Conservation (phyloP, 208 protist species). For the Trypanosoma congolense region DNA sequence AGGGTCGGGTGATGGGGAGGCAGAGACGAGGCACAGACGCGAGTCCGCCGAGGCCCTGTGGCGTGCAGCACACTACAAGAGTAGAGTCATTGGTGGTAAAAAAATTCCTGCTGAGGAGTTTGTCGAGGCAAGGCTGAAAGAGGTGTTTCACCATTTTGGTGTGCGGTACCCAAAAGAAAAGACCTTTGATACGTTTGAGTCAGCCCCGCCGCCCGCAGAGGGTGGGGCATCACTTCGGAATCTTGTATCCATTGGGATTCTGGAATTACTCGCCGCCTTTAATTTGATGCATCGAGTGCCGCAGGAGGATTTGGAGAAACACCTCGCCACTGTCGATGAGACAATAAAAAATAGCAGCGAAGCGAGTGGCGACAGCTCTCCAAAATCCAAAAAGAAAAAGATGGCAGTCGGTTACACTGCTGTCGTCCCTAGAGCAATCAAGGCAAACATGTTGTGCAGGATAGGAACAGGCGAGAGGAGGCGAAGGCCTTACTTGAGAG, state of each 20-base stretch:
- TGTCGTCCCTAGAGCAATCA: not conserved
- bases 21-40: conserved; percentile 6
- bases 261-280: conserved; percentile 43
- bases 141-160: conserved; percentile 31
- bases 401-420: not conserved
- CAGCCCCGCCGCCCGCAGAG: conserved; percentile 10
- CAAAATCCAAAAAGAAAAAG: not conserved
- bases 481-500: conserved; percentile 1
- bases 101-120: conserved; percentile 44
- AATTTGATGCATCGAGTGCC: conserved; percentile 39
- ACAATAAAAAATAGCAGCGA: conserved; percentile 1
- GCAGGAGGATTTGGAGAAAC: conserved; percentile 8
- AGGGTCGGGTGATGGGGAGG: not conserved
- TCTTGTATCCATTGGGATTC: conserved; percentile 29
- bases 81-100: conserved; percentile 40
- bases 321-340: conserved; percentile 24
- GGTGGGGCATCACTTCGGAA: conserved; percentile 33
- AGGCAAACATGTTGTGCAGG: conserved; percentile 3
- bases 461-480: not conserved
- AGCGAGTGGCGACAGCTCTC: too few species aligned
- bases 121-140: conserved; percentile 34
- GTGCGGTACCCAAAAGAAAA: conserved; percentile 29
- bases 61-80: conserved; percentile 49
- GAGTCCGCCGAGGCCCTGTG: conserved; percentile 42
- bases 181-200: conserved; percentile 31